Evolutionary conservation across 129 eudicot genomes (phyloP), one percentile per base, ranked within the genome.

Genomic region (Tanacetum coccineum): DNA sequence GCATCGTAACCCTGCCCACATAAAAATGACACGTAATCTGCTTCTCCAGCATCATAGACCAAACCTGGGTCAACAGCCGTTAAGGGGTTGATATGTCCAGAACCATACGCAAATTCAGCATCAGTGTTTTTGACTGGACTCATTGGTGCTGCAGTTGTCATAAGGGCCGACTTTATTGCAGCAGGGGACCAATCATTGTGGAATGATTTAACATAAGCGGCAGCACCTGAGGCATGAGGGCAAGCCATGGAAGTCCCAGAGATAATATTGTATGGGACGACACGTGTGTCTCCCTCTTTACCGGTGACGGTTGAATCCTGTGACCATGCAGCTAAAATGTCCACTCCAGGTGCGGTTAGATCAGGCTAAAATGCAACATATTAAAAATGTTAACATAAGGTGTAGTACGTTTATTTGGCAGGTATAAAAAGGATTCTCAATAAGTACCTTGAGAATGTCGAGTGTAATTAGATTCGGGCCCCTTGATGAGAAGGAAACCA

Each of bases 191-290:
- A 83, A 0, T 74, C 44, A 0, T 89, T 86, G 76, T 87, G 74
- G 57, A 78, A 81, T 3, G 89, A 78, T 74, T 87, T 87, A 28
- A 87, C 81, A 15, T 82, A 83, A 25, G 89, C 89, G 2, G 89
- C 95, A 18, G 83, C 86, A 0, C 75, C 95, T 10, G 77, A n/a
- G n/a, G 78, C 88, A 26, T 87, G 95, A 19, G 95, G 95, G 59
- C 95, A 87, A 22, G 95, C 66, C 95, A 87, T 83, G 6, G 95
- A 83, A 3, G 89, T 87, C 6, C 95, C 95, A 1, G 87, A 83
- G 14, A 81, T 25, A 13, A 83, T 77, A 63, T 78, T 86, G 73
- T 13, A 86, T 7, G 81, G 73, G 26, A 77, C 87, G 3, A 72
- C 78, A 56, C 87, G 81, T 2, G 57, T 68, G 58, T 82, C 92